Evolutionary conservation across 2,329 filamentous ascomycete species (phyloP), one percentile per base, ranked within the genome.

Genomic region (Fonsecaea multimorphosa): DNA sequence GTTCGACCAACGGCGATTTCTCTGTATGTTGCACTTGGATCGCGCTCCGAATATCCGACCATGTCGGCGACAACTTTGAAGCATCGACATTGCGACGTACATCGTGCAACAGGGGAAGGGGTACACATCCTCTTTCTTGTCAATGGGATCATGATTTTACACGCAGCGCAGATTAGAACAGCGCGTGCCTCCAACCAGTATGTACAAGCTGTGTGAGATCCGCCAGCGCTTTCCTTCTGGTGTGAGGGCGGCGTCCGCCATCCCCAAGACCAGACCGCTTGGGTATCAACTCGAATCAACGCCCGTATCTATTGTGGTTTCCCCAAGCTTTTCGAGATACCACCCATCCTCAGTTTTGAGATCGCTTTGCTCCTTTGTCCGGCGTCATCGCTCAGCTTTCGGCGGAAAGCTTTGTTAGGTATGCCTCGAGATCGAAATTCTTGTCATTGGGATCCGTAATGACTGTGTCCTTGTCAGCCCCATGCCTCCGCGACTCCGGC

Each of bases 341-440:
- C 46, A 31, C 32, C 19, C 49, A 62, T 55, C 36, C 31, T 32
- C 55, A 22, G 31, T 61, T 44, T 31, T 31, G 3, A 56, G 34
- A 14, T 44, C 27, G 32, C 27, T 52, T 40, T 27, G 27, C 53
- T 24, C 58, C 51, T 56, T 34, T 16, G 14, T 8, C 32, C 19
- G n/a, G 6, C 27, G 14, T 19, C 19, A 1, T 49, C 14, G 52
- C 44, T 72, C 61, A 71, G 36, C 62, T 71, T 52, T 72, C 71
- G 1, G 71, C 71, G 19, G 66, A 49, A 11, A 72, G 40, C 58
- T 72, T 71, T 16, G 64, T 86, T 79, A 97, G 81, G 79, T 87
- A 92, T 73, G 91, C 89, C 84, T 98, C 94, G 73, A 98, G 85
- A 78, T 99, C 93, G 83, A 98, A 98, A 76, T 93, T 92, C 76